Evolutionary conservation across 2,329 filamentous ascomycete genomes (phyloP).

Genomic region (Fusarium equiseti): DNA sequence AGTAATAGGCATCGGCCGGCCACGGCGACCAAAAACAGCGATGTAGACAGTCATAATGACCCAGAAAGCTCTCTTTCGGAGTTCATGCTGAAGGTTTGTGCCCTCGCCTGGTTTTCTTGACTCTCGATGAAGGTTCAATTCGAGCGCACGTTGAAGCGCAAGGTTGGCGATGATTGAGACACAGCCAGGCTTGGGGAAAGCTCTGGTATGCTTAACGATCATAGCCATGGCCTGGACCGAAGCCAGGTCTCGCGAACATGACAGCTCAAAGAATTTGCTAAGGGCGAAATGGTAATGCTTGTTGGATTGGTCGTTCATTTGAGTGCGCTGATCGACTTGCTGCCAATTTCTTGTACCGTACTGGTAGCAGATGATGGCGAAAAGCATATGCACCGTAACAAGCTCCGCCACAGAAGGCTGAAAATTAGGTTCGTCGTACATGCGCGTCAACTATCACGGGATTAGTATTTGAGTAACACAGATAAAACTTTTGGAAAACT

Average conservation of each 20-base stretch:
- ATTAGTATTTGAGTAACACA: constrained; percentile 11
- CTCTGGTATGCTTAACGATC: constrained; percentile 78
- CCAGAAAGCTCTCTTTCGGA: constrained; percentile 85
- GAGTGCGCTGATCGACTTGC: constrained; percentile 63
- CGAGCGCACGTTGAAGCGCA: constrained; percentile 76
- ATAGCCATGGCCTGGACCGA: constrained; percentile 80
- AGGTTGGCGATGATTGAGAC: constrained; percentile 76
- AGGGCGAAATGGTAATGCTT: constrained; percentile 83
- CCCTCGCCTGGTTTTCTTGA: constrained; percentile 62
- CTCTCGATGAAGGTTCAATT: constrained; percentile 81
- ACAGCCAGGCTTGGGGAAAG: constrained; percentile 82
- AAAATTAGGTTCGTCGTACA: constrained; percentile 78
- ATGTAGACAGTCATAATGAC: constrained; percentile 73
- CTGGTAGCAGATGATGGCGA: constrained; percentile 82
- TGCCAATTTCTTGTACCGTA: constrained; percentile 77
- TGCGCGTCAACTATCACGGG: constrained; percentile 64
- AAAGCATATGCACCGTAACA: constrained; percentile 81
- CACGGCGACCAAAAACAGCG: constrained; percentile 79
- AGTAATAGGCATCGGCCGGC: constrained; percentile 80
- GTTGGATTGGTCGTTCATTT: constrained; percentile 75
- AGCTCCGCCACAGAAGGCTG: constrained; percentile 72
- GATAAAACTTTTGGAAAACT: constrained; percentile 42
- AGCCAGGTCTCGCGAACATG: constrained; percentile 70
- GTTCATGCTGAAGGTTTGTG: constrained; percentile 75
- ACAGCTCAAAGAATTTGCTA: constrained; percentile 74